Evolutionary conservation across 306 rosid species (phyloP).

Genomic region (Trifolium pratense): DNA sequence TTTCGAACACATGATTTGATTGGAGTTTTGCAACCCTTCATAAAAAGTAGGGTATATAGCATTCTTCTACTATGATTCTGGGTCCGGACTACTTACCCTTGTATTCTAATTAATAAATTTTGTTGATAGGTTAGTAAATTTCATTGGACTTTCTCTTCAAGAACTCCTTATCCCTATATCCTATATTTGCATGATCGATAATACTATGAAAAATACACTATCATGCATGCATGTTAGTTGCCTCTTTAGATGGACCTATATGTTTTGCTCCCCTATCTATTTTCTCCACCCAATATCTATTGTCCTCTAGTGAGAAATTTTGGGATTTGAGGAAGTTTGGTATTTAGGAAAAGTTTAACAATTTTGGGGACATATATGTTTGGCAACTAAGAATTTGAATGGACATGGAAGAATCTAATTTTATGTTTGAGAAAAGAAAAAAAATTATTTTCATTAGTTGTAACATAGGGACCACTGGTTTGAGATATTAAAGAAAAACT

Average conservation of each 20-base stretch:
- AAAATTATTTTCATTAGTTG: not conserved
- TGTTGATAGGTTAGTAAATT: conserved; percentile 26
- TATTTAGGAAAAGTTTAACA: conserved; percentile 32
- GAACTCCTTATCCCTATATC: conserved; percentile 31
- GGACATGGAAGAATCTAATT: conserved; percentile 17
- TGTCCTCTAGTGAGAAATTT: conserved; percentile 39
- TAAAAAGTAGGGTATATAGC: too few relatives aligned
- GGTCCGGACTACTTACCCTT: too few relatives aligned
- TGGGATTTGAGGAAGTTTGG: conserved; percentile 33
- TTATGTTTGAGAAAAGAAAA: not conserved
- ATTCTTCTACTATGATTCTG: too few relatives aligned
- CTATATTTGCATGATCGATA: conserved; percentile 21
- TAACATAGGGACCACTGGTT: conserved; percentile 33
- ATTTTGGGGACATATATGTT: conserved; percentile 21
- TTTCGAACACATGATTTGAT: too few relatives aligned
- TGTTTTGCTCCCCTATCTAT: conserved; percentile 35
- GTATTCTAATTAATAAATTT: too few relatives aligned
- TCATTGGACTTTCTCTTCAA: conserved; percentile 40
- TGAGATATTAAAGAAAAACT: conserved; percentile 5
- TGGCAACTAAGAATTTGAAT: conserved; percentile 40
- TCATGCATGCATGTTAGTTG: conserved; percentile 49
- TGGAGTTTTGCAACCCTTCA: too few relatives aligned
- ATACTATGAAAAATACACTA: conserved; percentile 43
- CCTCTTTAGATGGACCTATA: conserved; percentile 42
- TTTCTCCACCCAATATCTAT: conserved; percentile 45